Base-by-base conservation (phyloP, 441 rosid genomes). In the Biscutella laevigata region DNA sequence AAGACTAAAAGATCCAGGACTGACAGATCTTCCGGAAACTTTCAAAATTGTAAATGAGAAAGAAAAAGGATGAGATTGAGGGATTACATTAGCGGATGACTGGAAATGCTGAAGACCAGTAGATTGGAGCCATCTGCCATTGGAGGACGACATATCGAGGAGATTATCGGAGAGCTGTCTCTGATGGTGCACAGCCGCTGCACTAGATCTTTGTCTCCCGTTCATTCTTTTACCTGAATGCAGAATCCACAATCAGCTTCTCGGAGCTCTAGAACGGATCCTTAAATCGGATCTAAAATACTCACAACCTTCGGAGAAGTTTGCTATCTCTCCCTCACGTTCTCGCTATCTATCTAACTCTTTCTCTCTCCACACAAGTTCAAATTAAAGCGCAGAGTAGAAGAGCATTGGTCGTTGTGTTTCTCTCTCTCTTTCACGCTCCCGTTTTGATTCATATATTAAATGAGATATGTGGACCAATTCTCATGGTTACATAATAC, bases 71-170 rank as follows among this genome's bases (percentile, higher is more conserved):
- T 52, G 2, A 66, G 66, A 53, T 19, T 29, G 71, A 64, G 61
- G 77, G 91, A 39, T 79, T 25, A 80, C 74, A 53, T 74, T 78
- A 42, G 64, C 43, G 30, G 85, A 70, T 56, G 66, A 21, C 2
- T 83, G 91, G 6, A 88, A 83, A 48, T 91, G 91, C 67, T 83
- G 98, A 26, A 91, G 83, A 17, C 98, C 98, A 26, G 84, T 78
- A 3, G 98, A 88, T 62, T 86, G 96, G 49, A 92, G 89, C 99
- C 96, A 92, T 62, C 92, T 64, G 36, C 84, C 89, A 67, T 81
- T 90, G 17, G 95, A 78, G 16, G 94, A 77, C 4, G 88, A 73
- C 64, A 71, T 61, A 13, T 91, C 96, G 53, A 82, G 39, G 52
- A 78, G 79, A 72, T 78, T 72, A 62, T 82, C 91, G 7, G 98